phyloP scores from a whole-genome alignment of 1,139 yeast genomes.

The Hyphopichia fennica region DNA sequence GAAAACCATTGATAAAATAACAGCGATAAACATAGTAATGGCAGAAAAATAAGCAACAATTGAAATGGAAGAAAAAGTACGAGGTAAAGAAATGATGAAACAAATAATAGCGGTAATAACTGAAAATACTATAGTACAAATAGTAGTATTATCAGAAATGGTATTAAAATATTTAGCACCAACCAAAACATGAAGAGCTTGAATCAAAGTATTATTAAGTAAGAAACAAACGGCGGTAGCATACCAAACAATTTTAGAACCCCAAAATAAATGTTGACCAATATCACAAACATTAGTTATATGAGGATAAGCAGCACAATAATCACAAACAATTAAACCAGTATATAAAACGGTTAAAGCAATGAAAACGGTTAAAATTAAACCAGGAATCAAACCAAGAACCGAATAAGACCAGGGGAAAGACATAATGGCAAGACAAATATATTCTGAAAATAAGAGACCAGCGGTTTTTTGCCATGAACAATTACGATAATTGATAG shows the following conservation, averaged over 20 bases:
- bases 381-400: slow-evolving; percentile 58
- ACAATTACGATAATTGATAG: slow-evolving; percentile 51
- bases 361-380: slow-evolving; percentile 53
- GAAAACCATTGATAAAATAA: slow-evolving; percentile 51
- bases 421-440: slow-evolving; percentile 62
- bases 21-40: slow-evolving; percentile 56
- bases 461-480: slow-evolving; percentile 63
- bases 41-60: slow-evolving; percentile 53
- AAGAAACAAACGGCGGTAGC: slow-evolving; percentile 56
- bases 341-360: slow-evolving; percentile 55
- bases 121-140: slow-evolving; percentile 52
- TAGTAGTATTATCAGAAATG: slow-evolving; percentile 45
- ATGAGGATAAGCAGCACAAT: slow-evolving; percentile 54
- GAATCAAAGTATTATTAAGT: slow-evolving; percentile 56
- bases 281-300: slow-evolving; percentile 57
- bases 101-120: slow-evolving; percentile 50
- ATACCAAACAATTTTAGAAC: slow-evolving; percentile 54
- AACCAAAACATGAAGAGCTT: slow-evolving; percentile 57
- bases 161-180: slow-evolving; percentile 64
- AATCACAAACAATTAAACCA: slow-evolving; percentile 53
- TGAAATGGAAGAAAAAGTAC: slow-evolving; percentile 56
- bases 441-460: slow-evolving; percentile 57
- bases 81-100: slow-evolving; percentile 50
- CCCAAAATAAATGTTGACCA: slow-evolving; percentile 58
- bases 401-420: slow-evolving; percentile 67